Evolutionary conservation across 2,329 filamentous ascomycete genomes (phyloP).

Genomic region (Coniella vitis): DNA sequence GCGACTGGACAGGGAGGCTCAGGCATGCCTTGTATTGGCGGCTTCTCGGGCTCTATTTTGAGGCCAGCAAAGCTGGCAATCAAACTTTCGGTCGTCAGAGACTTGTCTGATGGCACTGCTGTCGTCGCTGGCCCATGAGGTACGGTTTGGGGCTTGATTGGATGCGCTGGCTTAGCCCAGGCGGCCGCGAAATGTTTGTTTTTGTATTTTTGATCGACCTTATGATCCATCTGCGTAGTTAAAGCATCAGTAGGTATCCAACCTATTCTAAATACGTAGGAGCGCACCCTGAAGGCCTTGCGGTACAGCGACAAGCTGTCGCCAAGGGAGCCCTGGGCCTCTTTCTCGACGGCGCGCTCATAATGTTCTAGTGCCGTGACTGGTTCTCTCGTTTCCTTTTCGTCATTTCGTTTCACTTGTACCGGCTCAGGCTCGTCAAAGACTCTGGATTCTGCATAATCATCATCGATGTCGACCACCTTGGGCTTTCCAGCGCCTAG

Average conservation of each 20-base stretch:
- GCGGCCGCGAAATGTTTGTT: slow-evolving; percentile 81
- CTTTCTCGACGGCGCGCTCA: slow-evolving; percentile 83
- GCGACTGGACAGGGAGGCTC: slow-evolving; percentile 76
- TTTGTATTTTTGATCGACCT: slow-evolving; percentile 80
- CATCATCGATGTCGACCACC: slow-evolving; percentile 29
- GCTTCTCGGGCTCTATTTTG: slow-evolving; percentile 59
- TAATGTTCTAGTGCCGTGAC: slow-evolving; percentile 84
- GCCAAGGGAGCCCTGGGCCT: slow-evolving; percentile 75
- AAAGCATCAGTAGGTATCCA: background rate
- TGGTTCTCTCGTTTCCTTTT: slow-evolving; percentile 40
- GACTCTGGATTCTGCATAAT: slow-evolving; percentile 25
- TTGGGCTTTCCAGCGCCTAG: slow-evolving; percentile 17
- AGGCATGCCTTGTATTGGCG: slow-evolving; percentile 64
- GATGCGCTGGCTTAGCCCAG: slow-evolving; percentile 36
- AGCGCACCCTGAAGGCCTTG: slow-evolving; percentile 72
- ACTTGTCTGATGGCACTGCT: slow-evolving; percentile 45
- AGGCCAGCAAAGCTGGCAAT: slow-evolving; percentile 68
- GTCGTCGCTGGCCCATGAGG: slow-evolving; percentile 30
- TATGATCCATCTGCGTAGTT: slow-evolving; percentile 61
- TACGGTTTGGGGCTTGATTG: slow-evolving; percentile 18
- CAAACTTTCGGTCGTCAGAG: slow-evolving; percentile 58
- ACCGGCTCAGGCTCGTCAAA: slow-evolving; percentile 29
- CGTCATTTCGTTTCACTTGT: slow-evolving; percentile 17
- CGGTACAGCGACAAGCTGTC: slow-evolving; percentile 86
- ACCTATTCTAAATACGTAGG: background rate